Conservation (phyloP, 768 basidiomycete species). For the Leccinum uliginosum region DNA sequence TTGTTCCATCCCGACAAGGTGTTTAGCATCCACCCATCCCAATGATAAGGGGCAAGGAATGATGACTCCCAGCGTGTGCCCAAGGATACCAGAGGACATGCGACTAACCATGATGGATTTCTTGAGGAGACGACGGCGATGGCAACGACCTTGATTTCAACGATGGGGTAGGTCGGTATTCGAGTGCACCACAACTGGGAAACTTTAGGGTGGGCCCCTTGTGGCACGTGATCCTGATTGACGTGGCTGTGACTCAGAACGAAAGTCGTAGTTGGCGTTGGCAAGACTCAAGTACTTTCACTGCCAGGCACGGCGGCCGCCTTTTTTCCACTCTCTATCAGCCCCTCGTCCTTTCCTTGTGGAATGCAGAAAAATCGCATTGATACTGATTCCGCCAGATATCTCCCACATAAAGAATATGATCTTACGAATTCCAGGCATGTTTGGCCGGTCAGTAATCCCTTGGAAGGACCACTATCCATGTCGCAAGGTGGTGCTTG, state of each 20-base stretch:
- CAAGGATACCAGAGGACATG: constrained; percentile 1
- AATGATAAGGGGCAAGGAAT: neutral
- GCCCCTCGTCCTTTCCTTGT: constrained; percentile 1
- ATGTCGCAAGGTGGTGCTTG: constrained; percentile 7
- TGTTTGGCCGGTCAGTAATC: constrained; percentile 24
- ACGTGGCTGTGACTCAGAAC: constrained; percentile 15
- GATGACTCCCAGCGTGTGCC: neutral
- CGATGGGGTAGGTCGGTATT: constrained; percentile 4
- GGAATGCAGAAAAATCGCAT: constrained; percentile 21
- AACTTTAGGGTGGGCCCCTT: constrained; percentile 23
- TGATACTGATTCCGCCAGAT: constrained; percentile 8
- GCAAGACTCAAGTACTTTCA: constrained; percentile 3
- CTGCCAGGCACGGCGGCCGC: neutral
- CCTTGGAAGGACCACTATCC: constrained; percentile 8
- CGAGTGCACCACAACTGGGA: neutral
- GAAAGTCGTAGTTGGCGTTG: neutral
- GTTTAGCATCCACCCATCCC: constrained; percentile 27
- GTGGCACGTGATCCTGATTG: constrained; percentile 19
- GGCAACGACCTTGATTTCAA: constrained; percentile 23
- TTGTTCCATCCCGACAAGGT: constrained; percentile 16
- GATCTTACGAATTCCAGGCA: constrained; percentile 10
- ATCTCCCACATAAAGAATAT: constrained; percentile 18
- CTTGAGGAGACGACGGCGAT: constrained; percentile 25
- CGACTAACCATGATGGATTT: constrained; percentile 31
- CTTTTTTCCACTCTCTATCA: neutral